Evolutionary conservation across 2,329 filamentous ascomycete species (phyloP).

Genomic region (Aspergillus transmontanensis): DNA sequence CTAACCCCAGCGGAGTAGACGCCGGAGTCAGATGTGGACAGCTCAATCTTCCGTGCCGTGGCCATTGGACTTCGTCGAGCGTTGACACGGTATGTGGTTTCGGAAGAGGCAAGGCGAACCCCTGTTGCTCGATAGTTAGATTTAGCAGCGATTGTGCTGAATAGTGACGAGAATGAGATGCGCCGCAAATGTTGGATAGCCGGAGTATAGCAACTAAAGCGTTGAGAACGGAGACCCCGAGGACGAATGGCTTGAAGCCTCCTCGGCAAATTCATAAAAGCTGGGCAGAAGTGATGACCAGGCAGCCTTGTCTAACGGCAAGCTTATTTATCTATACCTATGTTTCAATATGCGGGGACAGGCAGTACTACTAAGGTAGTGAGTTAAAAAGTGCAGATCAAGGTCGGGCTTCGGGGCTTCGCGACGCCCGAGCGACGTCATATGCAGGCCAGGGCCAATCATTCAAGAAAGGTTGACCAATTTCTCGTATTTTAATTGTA

Average conservation of each 20-base stretch:
- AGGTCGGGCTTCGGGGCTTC: not conserved
- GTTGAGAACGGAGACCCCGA: not conserved
- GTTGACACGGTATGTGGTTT: not conserved
- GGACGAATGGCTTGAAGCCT: not conserved
- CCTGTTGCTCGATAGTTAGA: not conserved
- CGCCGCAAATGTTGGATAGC: not conserved
- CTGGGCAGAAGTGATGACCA: too few relatives aligned
- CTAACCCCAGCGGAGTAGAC: slow-evolving; percentile 52
- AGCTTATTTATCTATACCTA: not conserved
- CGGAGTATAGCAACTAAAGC: not conserved
- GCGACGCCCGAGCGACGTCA: not conserved
- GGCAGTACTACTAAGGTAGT: not conserved
- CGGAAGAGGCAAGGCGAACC: not conserved
- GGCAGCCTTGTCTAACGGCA: not conserved
- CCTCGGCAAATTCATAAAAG: not conserved
- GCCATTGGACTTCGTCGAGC: slow-evolving; percentile 43
- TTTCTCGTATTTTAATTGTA: not conserved
- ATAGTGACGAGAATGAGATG: not conserved
- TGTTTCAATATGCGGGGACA: not conserved
- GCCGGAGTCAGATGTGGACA: slow-evolving; percentile 48
- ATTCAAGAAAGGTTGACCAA: not conserved
- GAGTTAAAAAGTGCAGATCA: not conserved
- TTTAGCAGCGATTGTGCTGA: not conserved
- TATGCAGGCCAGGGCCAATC: not conserved
- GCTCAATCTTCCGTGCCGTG: slow-evolving; percentile 49